Conservation (phyloP, 371 early-diverging fungal species). For the Apophysomyces variabilis region DNA sequence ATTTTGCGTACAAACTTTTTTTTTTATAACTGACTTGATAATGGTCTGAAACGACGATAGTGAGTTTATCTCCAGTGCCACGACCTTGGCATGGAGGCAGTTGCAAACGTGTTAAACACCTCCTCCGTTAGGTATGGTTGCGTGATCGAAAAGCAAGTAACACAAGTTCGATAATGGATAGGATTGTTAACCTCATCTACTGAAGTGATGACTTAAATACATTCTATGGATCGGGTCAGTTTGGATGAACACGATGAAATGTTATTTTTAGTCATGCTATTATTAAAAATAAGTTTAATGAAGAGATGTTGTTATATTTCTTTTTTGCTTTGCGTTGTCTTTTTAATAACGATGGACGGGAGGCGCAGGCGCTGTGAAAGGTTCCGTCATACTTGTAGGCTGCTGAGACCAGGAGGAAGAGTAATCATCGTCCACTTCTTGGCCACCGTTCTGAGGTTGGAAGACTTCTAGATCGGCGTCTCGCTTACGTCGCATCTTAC, state of each 20-base stretch:
- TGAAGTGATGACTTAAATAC: too few species aligned
- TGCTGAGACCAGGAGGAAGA: neutral
- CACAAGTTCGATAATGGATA: too few species aligned
- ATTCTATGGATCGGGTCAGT: conserved; percentile 44
- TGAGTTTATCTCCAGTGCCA: too few species aligned
- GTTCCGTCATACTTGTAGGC: conserved; percentile 1
- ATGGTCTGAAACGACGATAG: too few species aligned
- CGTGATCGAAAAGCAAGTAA: too few species aligned
- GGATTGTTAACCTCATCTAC: too few species aligned
- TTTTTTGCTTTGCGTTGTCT: neutral
- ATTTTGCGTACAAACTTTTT: too few species aligned
- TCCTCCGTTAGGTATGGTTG: too few species aligned
- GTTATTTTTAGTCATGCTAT: conserved; percentile 52
- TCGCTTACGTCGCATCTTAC: conserved; percentile 17
- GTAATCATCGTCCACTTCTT: conserved; percentile 19
- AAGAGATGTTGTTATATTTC: neutral
- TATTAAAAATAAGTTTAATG: neutral
- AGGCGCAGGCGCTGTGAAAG: conserved; percentile 6
- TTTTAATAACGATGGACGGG: conserved; percentile 1
- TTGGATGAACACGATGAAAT: conserved; percentile 63
- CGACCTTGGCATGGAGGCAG: too few species aligned
- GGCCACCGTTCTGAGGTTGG: conserved; percentile 31
- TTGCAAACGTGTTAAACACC: too few species aligned
- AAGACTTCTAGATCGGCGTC: conserved; percentile 38
- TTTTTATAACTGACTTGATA: too few species aligned